A percentile compares a stretch with the other conserved stretches of the same genome.
phyloP scores from a whole-genome alignment of 805 yeast species.

The Monosporozyma servazzii region DNA sequence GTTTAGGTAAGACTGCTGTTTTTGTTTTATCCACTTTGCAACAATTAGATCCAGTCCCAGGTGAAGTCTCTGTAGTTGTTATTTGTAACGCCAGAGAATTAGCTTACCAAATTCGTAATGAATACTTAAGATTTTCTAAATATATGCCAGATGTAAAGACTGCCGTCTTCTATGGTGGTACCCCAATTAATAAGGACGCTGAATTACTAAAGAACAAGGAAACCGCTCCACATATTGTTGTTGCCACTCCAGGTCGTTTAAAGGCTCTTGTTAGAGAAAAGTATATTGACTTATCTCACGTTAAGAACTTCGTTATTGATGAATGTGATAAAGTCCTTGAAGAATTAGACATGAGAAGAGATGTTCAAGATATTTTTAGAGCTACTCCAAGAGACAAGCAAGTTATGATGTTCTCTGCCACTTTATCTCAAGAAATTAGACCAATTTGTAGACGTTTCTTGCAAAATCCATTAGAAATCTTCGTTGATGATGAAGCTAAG shows the following conservation, averaged over 20 bases:
- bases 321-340: conserved; percentile 98
- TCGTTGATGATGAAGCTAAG: conserved; percentile 95
- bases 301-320: conserved; percentile 90
- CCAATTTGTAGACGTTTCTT: conserved; percentile 96
- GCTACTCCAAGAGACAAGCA: conserved; percentile 97
- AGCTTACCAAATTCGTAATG: conserved; percentile 96
- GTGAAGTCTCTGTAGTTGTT: conserved; percentile 89
- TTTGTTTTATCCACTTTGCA: conserved; percentile 92
- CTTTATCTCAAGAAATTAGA: conserved; percentile 86
- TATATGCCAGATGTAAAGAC: conserved; percentile 97
- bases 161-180: conserved; percentile 95
- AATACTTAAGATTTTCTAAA: conserved; percentile 94
- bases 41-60: conserved; percentile 94
- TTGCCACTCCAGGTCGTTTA: conserved; percentile 97
- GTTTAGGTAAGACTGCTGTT: conserved; percentile 98
- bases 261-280: conserved; percentile 90
- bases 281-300: conserved; percentile 73
- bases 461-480: conserved; percentile 95
- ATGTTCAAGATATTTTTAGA: conserved; percentile 95
- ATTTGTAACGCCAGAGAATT: conserved; percentile 97
- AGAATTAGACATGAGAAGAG: conserved; percentile 89
- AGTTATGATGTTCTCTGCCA: conserved; percentile 99
- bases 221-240: conserved; percentile 91
- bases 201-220: conserved; percentile 86
- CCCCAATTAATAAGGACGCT: conserved; percentile 73